A percentile compares a stretch with the other conserved stretches of the same genome.
Evolutionary conservation across 495 filamentous ascomycete species (phyloP).

Genomic region (Tuber microsphaerosporum): DNA sequence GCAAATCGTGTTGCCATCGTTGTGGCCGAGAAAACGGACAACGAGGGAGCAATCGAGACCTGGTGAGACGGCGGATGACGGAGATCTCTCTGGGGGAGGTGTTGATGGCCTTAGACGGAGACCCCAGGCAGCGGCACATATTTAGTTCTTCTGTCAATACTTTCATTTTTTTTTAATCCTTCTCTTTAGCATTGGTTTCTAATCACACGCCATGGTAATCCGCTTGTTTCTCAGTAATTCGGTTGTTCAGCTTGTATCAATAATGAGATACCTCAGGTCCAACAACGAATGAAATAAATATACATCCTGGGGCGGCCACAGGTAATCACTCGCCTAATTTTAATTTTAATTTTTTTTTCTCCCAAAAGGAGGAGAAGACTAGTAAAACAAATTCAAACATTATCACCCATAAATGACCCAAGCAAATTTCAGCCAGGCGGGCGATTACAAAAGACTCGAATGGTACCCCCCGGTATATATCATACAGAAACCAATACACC

Average conservation of each 20-base stretch:
- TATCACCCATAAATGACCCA: background rate
- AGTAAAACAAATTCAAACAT: background rate
- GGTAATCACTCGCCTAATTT: background rate
- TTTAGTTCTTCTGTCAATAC: conserved; percentile 2
- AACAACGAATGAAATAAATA: background rate
- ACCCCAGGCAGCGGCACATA: conserved; percentile 16
- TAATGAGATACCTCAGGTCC: background rate
- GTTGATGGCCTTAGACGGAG: conserved; percentile 26
- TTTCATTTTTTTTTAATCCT: conserved; percentile 5
- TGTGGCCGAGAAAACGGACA: conserved; percentile 88
- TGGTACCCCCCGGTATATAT: background rate
- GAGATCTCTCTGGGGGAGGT: conserved; percentile 14
- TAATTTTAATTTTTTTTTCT: background rate
- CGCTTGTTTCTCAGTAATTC: background rate
- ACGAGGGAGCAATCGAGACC: conserved; percentile 50
- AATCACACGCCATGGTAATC: conserved; percentile 1
- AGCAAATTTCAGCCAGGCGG: background rate
- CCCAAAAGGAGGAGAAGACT: background rate
- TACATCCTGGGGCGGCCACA: background rate
- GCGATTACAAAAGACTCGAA: background rate
- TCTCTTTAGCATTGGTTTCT: conserved; percentile 1
- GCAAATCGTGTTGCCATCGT: conserved; percentile 81
- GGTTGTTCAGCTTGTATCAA: background rate
- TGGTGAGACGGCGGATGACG: conserved; percentile 23
- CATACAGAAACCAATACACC: background rate